A percentile compares a stretch with the other conserved stretches of the same genome.
phyloP scores from a whole-genome alignment of 2,329 filamentous ascomycete species.

The Lasiodiplodia sp. region DNA sequence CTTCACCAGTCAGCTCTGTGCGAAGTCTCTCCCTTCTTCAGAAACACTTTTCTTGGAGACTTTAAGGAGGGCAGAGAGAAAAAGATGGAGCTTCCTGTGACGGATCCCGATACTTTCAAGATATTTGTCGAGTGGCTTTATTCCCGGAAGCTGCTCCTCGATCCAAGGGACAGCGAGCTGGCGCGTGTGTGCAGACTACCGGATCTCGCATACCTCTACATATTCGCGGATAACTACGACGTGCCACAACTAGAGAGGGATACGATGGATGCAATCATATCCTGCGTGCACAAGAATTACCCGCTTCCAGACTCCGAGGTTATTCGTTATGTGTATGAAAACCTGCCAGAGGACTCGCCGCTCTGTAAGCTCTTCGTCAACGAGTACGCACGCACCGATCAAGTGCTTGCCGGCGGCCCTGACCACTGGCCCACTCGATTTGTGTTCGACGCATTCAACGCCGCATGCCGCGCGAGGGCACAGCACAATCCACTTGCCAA shows the following conservation, averaged over 20 bases:
- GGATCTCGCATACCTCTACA: neutral
- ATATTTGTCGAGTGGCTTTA: slow-evolving; percentile 16
- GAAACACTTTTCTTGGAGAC: neutral
- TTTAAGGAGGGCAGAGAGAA: slow-evolving; percentile 9
- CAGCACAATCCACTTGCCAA: neutral
- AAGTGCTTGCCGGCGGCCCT: neutral
- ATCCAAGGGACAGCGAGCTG: neutral
- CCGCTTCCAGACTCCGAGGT: neutral
- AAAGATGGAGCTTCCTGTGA: neutral
- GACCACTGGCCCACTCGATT: neutral
- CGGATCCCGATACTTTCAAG: neutral
- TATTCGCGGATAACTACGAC: slow-evolving; percentile 14
- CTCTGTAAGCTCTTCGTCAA: slow-evolving; percentile 4
- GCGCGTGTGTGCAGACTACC: neutral
- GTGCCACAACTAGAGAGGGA: neutral
- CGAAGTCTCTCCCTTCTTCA: slow-evolving; percentile 7
- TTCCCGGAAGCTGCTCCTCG: neutral
- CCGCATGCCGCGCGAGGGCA: neutral
- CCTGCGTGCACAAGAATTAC: neutral
- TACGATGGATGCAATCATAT: slow-evolving; percentile 1
- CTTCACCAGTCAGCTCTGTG: slow-evolving; percentile 1
- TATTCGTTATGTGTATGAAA: neutral
- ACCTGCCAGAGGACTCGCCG: neutral
- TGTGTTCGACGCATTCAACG: slow-evolving; percentile 6
- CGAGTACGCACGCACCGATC: slow-evolving; percentile 4